Conservation (phyloP, 140 eudicot genomes). For the Senecio squalidus region DNA sequence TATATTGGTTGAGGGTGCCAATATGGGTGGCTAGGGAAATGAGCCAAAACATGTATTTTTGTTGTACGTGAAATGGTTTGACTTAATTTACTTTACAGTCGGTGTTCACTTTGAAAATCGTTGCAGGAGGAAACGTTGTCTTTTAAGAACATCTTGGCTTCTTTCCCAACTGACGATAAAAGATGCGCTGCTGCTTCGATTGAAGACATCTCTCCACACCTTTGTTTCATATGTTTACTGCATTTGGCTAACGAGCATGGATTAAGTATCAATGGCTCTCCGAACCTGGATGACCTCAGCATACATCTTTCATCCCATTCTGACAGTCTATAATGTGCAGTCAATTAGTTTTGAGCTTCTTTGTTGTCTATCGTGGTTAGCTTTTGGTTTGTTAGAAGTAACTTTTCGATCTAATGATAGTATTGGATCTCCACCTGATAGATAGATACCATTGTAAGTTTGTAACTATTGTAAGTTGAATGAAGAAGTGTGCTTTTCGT, state of each 20-base stretch:
- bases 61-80: neutral
- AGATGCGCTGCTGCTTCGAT: constrained; percentile 36
- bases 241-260: constrained; percentile 95
- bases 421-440: neutral
- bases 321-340: neutral
- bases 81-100: neutral
- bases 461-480: neutral
- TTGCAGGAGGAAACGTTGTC: constrained; percentile 45
- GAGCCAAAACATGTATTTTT: neutral
- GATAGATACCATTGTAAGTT: neutral
- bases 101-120: neutral
- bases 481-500: neutral
- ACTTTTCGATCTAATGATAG: neutral
- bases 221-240: constrained; percentile 74
- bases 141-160: constrained; percentile 49
- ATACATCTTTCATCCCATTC: constrained; percentile 32
- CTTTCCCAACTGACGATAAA: constrained; percentile 38
- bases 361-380: neutral
- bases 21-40: neutral
- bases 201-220: constrained; percentile 61
- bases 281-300: constrained; percentile 57
- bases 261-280: constrained; percentile 44
- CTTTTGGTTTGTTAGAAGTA: neutral
- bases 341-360: neutral
- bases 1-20: neutral